Conservation (phyloP, 345 rosid genomes). For the Raphanus raphanistrum region DNA sequence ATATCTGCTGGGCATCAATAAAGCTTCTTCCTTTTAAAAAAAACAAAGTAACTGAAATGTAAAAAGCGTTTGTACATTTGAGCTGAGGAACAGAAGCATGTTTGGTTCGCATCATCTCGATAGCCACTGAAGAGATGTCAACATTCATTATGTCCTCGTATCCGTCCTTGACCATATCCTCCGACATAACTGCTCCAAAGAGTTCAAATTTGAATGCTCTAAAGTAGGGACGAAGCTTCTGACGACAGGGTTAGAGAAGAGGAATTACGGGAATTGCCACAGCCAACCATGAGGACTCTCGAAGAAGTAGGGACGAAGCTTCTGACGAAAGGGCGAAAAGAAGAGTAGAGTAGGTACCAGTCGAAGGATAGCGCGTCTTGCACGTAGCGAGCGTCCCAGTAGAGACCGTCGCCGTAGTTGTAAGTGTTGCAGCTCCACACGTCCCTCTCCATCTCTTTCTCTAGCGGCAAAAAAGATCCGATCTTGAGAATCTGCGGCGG, state of each 20-base stretch:
- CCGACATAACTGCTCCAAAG: constrained; percentile 73
- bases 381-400: constrained; percentile 88
- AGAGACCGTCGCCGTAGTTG: constrained; percentile 83
- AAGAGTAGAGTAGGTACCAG: constrained; percentile 98
- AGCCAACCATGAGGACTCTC: constrained; percentile 91
- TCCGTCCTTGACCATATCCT: constrained; percentile 96
- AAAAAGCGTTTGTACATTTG: constrained; percentile 51
- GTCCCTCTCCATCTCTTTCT: constrained; percentile 59
- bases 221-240: constrained; percentile 25
- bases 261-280: constrained; percentile 98
- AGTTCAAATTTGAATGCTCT: not conserved
- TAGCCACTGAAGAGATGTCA: constrained; percentile 83
- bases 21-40: constrained; percentile 5
- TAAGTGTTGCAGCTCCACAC: constrained; percentile 76
- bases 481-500: constrained; percentile 37
- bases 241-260: no score
- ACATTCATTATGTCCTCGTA: constrained; percentile 73
- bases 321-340: constrained; percentile 85
- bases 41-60: constrained; percentile 1
- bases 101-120: constrained; percentile 78
- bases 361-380: constrained; percentile 77
- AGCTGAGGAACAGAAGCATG: constrained; percentile 72
- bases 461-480: constrained; percentile 20
- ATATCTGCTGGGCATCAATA: constrained; percentile 48
- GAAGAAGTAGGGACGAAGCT: constrained; percentile 62